These are phyloP conservation scores for Arthrobotrys pseudoclavata DNA, from an alignment of 2,329 filamentous ascomycete genomes.

Conservation along the genomic window DNA sequence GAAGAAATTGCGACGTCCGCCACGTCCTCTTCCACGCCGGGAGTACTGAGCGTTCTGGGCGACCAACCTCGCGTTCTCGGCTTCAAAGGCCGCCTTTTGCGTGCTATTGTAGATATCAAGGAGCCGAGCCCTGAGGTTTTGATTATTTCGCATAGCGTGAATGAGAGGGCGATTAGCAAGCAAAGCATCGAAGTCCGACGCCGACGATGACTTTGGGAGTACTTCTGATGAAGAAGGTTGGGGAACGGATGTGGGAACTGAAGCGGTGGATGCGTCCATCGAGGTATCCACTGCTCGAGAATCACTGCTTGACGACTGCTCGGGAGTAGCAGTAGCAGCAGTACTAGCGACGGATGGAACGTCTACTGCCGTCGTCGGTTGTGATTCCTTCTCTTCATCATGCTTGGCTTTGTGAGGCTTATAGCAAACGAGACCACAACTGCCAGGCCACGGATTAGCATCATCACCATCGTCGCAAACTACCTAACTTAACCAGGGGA, in stretches of 20 bases:
- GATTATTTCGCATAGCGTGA: conserved; percentile 53
- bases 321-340: conserved; percentile 26
- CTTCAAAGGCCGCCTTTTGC: conserved; percentile 57
- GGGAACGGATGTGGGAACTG: conserved; percentile 30
- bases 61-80: conserved; percentile 52
- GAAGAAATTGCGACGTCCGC: conserved; percentile 50
- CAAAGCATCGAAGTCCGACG: conserved; percentile 36
- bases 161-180: conserved; percentile 44
- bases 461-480: conserved; percentile 9
- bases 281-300: conserved; percentile 28
- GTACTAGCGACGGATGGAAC: conserved; percentile 26
- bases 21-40: conserved; percentile 50
- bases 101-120: conserved; percentile 59
- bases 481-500: neutral
- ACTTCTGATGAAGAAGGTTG: conserved; percentile 24
- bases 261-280: conserved; percentile 27
- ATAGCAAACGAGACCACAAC: conserved; percentile 57
- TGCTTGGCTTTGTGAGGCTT: conserved; percentile 59
- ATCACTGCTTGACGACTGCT: conserved; percentile 14
- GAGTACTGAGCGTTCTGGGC: conserved; percentile 53
- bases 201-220: conserved; percentile 24
- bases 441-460: conserved; percentile 4
- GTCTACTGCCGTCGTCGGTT: conserved; percentile 24
- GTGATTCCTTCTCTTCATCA: conserved; percentile 54
- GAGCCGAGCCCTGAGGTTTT: conserved; percentile 41